phyloP scores from a whole-genome alignment of 768 basidiomycete species.

The Russula vinacea region DNA sequence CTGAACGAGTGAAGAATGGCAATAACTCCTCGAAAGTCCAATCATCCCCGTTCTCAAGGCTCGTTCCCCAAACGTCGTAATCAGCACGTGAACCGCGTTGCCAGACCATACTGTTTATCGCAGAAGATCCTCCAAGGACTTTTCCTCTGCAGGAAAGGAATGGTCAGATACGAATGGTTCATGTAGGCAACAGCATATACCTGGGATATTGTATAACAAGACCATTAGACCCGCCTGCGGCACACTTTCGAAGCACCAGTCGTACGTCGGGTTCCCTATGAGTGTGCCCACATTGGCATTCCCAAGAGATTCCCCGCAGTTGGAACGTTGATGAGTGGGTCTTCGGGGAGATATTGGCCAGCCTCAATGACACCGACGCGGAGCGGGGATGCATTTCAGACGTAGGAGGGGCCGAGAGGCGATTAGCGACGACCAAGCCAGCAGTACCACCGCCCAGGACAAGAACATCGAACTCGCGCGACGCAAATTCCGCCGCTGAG shows the following conservation, averaged over 20 bases:
- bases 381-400: slow-evolving; percentile 16
- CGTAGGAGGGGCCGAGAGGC: slow-evolving; percentile 23
- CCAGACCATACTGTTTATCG: slow-evolving; percentile 29
- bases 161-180: not conserved
- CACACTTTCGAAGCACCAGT: slow-evolving; percentile 27
- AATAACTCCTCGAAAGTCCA: slow-evolving; percentile 26
- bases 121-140: slow-evolving; percentile 28
- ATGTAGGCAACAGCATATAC: not conserved
- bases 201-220: slow-evolving; percentile 25
- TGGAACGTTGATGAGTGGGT: slow-evolving; percentile 27
- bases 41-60: slow-evolving; percentile 23
- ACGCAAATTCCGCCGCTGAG: slow-evolving; percentile 22
- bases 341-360: slow-evolving; percentile 23
- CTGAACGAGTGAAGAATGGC: slow-evolving; percentile 26
- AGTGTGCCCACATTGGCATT: slow-evolving; percentile 26
- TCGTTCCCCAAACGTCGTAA: slow-evolving; percentile 26
- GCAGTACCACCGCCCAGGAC: slow-evolving; percentile 27
- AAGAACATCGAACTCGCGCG: slow-evolving; percentile 23
- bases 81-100: slow-evolving; percentile 26
- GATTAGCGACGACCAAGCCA: slow-evolving; percentile 27
- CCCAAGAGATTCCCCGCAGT: slow-evolving; percentile 27
- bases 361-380: slow-evolving; percentile 29
- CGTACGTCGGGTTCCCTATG: slow-evolving; percentile 27
- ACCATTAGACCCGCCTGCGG: slow-evolving; percentile 25
- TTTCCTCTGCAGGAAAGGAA: slow-evolving; percentile 15